Conservation (phyloP, 805 yeast species). For the Peterozyma toletana region DNA sequence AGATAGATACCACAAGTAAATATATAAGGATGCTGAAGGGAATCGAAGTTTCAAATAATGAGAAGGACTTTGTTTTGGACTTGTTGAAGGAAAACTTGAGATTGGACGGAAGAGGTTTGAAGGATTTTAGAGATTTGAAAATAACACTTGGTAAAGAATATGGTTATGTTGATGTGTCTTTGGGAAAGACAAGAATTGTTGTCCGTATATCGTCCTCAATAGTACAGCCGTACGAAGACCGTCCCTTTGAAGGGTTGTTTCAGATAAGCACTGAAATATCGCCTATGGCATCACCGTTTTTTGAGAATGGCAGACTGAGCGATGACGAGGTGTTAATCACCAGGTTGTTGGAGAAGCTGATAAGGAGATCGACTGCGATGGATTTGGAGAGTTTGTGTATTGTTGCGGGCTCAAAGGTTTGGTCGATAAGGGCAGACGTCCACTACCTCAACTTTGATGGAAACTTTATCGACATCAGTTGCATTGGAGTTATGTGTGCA, state of each 20-base stretch:
- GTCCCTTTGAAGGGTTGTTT: slow-evolving; percentile 92
- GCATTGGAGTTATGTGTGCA: slow-evolving; percentile 85
- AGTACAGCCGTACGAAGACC: slow-evolving; percentile 74
- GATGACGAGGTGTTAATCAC: slow-evolving; percentile 77
- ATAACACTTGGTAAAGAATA: slow-evolving; percentile 61
- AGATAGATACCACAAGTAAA: neutral
- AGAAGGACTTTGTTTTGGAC: slow-evolving; percentile 52
- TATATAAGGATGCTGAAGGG: slow-evolving; percentile 45
- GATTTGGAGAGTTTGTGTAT: slow-evolving; percentile 90
- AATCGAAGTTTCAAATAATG: slow-evolving; percentile 57
- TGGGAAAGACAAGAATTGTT: slow-evolving; percentile 71
- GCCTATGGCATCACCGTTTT: slow-evolving; percentile 83
- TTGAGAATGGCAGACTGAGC: slow-evolving; percentile 67
- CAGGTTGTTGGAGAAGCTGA: slow-evolving; percentile 84
- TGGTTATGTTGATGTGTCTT: slow-evolving; percentile 72
- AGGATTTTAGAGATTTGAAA: slow-evolving; percentile 58
- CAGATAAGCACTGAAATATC: slow-evolving; percentile 78
- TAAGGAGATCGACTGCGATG: slow-evolving; percentile 82
- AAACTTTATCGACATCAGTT: slow-evolving; percentile 82
- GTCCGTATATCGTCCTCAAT: slow-evolving; percentile 73
- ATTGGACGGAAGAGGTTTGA: slow-evolving; percentile 60
- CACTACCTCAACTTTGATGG: slow-evolving; percentile 90
- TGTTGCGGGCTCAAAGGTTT: slow-evolving; percentile 83
- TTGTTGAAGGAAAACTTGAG: slow-evolving; percentile 58
- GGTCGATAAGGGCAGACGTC: slow-evolving; percentile 87